These are phyloP conservation scores for Pichia scutulata DNA, from an alignment of 805 yeast species.

Conservation along the genomic window DNA sequence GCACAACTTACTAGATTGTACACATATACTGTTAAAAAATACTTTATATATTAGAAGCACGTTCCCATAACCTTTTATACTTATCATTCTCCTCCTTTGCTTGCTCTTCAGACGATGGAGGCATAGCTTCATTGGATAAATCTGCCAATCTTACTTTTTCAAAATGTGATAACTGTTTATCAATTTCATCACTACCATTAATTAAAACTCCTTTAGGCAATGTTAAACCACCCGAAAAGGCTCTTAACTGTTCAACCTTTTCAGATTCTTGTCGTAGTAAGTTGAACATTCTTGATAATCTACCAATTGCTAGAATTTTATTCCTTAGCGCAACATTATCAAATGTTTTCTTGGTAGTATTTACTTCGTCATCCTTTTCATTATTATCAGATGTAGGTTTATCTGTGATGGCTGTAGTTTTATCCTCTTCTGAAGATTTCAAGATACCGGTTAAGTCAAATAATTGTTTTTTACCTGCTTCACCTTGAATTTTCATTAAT, in stretches of 20 bases:
- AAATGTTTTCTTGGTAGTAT: conserved; percentile 12
- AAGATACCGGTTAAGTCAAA: neutral
- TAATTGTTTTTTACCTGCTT: neutral
- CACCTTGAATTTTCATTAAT: conserved; percentile 17
- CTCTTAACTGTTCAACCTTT: conserved; percentile 74
- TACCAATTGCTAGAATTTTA: conserved; percentile 92
- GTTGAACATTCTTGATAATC: conserved; percentile 89
- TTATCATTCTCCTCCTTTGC: conserved; percentile 7
- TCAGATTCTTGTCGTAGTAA: conserved; percentile 86
- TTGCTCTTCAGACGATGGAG: conserved; percentile 45
- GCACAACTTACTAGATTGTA: neutral
- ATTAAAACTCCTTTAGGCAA: conserved; percentile 85
- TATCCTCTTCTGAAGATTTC: neutral
- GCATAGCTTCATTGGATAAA: conserved; percentile 75
- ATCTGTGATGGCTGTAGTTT: neutral
- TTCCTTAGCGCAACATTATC: conserved; percentile 52
- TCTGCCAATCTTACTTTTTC: conserved; percentile 83
- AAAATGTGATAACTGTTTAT: conserved; percentile 61
- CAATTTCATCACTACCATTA: conserved; percentile 74
- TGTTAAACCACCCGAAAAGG: conserved; percentile 53
- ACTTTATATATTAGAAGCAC: neutral
- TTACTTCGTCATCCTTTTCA: conserved; percentile 1
- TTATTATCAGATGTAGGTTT: neutral
- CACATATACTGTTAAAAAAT: neutral
- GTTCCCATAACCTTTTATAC: conserved; percentile 8